These are phyloP conservation scores for Pythium monospermum DNA, from an alignment of 352 stramenopile species.

Conservation along the genomic window DNA sequence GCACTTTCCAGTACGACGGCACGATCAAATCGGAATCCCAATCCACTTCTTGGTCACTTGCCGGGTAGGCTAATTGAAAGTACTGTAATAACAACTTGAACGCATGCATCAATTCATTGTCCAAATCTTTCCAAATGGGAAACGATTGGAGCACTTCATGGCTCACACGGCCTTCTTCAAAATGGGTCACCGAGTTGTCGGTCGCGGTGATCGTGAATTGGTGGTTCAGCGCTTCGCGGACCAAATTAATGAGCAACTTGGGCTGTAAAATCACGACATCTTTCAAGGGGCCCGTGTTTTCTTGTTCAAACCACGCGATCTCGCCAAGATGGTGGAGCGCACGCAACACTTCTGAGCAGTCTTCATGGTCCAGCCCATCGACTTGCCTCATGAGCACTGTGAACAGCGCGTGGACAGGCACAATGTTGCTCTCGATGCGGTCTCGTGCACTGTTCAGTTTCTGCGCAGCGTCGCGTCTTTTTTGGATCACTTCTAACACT, in stretches of 20 bases:
- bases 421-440: conserved; percentile 13
- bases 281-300: neutral
- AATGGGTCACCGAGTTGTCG: too few relatives aligned
- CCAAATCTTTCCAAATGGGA: neutral
- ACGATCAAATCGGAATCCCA: conserved; percentile 11
- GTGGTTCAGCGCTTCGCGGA: conserved; percentile 18
- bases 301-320: conserved; percentile 16
- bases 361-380: conserved; percentile 3
- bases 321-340: conserved; percentile 19
- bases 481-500: conserved; percentile 5
- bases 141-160: neutral
- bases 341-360: conserved; percentile 9
- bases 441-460: conserved; percentile 1
- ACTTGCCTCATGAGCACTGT: conserved; percentile 1
- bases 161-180: neutral
- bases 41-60: neutral
- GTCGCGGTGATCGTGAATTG: too few relatives aligned
- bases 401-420: conserved; percentile 9
- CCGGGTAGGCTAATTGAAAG: conserved; percentile 5
- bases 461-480: neutral
- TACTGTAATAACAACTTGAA: conserved; percentile 6
- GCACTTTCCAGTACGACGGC: conserved; percentile 17
- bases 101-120: neutral
- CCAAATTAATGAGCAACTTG: conserved; percentile 27
- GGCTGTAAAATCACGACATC: conserved; percentile 15